Conservation (phyloP, 129 eudicot species). For the Chrysanthemum seticuspe region DNA sequence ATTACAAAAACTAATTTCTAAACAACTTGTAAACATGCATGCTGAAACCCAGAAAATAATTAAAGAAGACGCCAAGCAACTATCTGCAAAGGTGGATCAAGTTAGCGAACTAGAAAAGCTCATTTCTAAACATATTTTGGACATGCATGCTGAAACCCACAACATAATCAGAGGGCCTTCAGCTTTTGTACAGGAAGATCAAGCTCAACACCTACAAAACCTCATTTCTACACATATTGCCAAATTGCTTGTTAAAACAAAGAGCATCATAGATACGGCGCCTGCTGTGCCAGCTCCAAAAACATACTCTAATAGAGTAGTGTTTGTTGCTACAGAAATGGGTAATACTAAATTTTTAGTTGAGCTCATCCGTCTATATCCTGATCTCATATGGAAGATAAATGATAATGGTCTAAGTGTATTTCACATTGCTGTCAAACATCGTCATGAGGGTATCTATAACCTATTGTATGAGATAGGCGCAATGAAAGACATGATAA, state of each 20-base stretch:
- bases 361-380: conserved; percentile 37
- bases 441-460: conserved; percentile 33
- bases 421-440: conserved; percentile 43
- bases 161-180: background rate
- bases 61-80: background rate
- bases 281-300: background rate
- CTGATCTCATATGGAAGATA: conserved; percentile 49
- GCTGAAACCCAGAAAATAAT: background rate
- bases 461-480: conserved; percentile 36
- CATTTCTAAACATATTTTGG: background rate
- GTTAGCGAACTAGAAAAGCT: background rate
- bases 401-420: conserved; percentile 35
- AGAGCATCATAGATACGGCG: background rate
- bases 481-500: conserved; percentile 32
- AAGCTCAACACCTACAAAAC: background rate
- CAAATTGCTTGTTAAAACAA: background rate
- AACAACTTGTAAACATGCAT: background rate
- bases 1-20: background rate
- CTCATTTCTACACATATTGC: conserved; percentile 17
- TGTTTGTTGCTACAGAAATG: conserved; percentile 38
- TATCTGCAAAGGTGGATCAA: background rate
- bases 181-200: background rate
- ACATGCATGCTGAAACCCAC: background rate
- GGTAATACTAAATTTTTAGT: conserved; percentile 38
- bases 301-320: conserved; percentile 26